Conservation (phyloP, 257 asterid genomes). For the Anisodus acutangulus region DNA sequence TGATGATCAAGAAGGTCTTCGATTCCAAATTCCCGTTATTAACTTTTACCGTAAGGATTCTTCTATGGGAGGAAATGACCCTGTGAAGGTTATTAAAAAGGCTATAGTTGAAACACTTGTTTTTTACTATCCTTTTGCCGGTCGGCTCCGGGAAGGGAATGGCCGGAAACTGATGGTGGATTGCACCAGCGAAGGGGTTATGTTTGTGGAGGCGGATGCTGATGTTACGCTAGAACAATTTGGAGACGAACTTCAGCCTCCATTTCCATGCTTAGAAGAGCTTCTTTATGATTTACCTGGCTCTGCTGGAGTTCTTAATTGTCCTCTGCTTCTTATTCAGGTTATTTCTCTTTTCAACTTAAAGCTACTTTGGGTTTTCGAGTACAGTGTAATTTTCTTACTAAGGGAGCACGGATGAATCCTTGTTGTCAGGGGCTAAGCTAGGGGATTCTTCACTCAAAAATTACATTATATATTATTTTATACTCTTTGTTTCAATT, state of each 20-base stretch:
- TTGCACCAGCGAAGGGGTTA: conserved; percentile 38
- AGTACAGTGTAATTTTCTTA: no score
- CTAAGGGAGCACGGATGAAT: no score
- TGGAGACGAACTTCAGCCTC: conserved; percentile 35
- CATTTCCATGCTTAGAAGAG: conserved; percentile 52
- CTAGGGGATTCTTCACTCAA: no score
- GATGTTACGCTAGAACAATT: conserved; percentile 32
- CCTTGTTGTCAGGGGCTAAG: no score
- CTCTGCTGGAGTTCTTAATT: neutral
- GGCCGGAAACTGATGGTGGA: conserved; percentile 38
- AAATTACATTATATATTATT: no score
- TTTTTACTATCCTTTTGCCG: conserved; percentile 42
- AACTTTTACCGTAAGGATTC: conserved; percentile 25
- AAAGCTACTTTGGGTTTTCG: neutral
- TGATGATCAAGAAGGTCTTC: conserved; percentile 36
- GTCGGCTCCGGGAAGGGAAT: conserved; percentile 35
- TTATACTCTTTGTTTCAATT: no score
- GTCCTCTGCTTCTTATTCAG: conserved; percentile 2
- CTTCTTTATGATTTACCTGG: conserved; percentile 59
- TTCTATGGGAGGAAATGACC: conserved; percentile 30
- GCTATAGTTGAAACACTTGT: conserved; percentile 38
- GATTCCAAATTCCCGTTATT: conserved; percentile 32
- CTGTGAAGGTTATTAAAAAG: conserved; percentile 33
- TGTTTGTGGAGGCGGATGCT: conserved; percentile 42
- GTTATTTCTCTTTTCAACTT: neutral